Evolutionary conservation across 2,329 filamentous ascomycete genomes (phyloP).

Genomic region (Aspergillus puulaauensis): DNA sequence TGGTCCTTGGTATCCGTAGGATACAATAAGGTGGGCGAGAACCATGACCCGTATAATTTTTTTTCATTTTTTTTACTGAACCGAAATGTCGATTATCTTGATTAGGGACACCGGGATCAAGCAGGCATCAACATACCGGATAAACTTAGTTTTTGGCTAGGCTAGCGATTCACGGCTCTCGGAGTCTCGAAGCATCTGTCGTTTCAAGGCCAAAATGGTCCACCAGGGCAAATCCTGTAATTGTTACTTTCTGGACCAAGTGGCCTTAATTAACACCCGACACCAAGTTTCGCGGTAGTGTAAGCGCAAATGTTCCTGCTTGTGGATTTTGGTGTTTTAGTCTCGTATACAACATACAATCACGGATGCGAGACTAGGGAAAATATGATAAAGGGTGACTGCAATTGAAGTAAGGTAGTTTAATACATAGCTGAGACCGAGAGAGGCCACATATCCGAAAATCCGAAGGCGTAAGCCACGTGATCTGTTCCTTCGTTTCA

Average conservation of each 20-base stretch:
- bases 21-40: background rate
- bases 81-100: background rate
- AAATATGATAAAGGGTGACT: no score
- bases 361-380: no score
- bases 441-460: background rate
- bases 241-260: background rate
- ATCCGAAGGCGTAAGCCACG: background rate
- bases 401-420: no score
- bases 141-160: no score
- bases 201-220: background rate
- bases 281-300: background rate
- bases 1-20: no score
- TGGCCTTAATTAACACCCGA: background rate
- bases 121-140: background rate
- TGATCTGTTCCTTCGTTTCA: background rate
- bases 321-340: background rate
- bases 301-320: background rate
- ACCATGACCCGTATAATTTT: background rate
- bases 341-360: background rate
- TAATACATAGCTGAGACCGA: no score
- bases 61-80: background rate
- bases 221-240: background rate
- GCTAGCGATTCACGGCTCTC: background rate
- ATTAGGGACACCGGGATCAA: background rate
- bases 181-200: background rate